Conservation (phyloP, 129 eudicot species). For the Chrysanthemum makinoi region DNA sequence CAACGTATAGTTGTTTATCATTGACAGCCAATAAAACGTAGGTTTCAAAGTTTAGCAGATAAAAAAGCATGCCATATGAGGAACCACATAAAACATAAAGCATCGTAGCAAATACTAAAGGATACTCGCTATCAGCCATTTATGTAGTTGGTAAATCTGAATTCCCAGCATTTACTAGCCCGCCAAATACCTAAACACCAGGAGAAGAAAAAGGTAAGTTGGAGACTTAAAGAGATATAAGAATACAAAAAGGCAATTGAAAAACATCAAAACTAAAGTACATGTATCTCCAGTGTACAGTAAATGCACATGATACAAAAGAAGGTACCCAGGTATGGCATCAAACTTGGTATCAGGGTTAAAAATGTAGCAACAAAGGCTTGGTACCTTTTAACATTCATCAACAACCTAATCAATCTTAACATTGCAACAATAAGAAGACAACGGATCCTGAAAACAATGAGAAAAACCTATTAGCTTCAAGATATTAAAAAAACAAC, state of each 20-base stretch:
- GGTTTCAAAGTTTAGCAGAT: no score
- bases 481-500: no score
- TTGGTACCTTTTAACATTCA: constrained; percentile 73
- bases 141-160: constrained; percentile 61
- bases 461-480: constrained; percentile 10
- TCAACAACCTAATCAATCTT: constrained; percentile 86
- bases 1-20: not conserved
- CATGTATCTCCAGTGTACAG: constrained; percentile 92
- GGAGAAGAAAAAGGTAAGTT: constrained; percentile 13
- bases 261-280: constrained; percentile 24
- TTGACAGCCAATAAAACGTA: not conserved
- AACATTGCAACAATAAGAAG: constrained; percentile 93
- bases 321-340: constrained; percentile 93
- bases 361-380: constrained; percentile 93
- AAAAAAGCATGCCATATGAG: not conserved
- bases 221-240: not conserved
- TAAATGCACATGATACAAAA: constrained; percentile 88
- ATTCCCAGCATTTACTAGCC: constrained; percentile 87
- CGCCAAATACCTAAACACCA: constrained; percentile 69
- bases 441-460: constrained; percentile 82
- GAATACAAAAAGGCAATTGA: constrained; percentile 3
- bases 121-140: constrained; percentile 89
- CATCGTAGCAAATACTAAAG: constrained; percentile 20
- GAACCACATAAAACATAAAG: no score
- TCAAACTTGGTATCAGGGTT: constrained; percentile 88